Evolutionary conservation across 83 land plant species (phyloP), one percentile per base, ranked within the genome.

Genomic region (Picea abies): DNA sequence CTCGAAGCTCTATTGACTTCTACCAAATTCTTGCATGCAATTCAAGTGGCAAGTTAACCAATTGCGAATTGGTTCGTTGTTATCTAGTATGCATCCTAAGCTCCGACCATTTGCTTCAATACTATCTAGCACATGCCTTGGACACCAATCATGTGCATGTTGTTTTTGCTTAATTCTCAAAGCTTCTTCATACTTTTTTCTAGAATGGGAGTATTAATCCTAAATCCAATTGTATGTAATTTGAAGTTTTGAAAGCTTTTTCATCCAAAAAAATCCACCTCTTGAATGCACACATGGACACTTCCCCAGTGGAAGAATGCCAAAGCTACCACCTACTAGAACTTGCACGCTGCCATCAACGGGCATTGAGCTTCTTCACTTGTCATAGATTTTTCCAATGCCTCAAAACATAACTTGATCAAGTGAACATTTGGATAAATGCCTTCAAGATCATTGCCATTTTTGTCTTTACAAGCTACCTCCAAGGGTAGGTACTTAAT

Each of bases 291-390:
- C 96, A 94, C 96, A 72, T 92, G 90, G 44, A 94, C 94, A 89
- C 92, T 94, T 25, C 96, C 96, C 96, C 96, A 94, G 69, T 94
- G 92, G 78, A 94, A 92, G 83, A 89, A 94, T 16, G 94, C 96
- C 64, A 94, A 82, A 14, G 96, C 96, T 70, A 91, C 94, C 29
- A 94, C 94, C 80, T 94, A 94, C 83, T 92, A 92, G 80, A 94
- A 94, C 85, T 94, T 94, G 41, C 81, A 52, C 2, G 91, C 94
- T 80, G 96, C 94, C 86, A 88, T 86, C 41, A 94, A 94, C n/a
- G 92, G 91, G 41, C 15, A 76, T 78, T 94, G 96, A 20, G 94
- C 94, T 81, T 94, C 94, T 86, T 94, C 96, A 79, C 94, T 92
- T 4, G 91, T 90, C 25, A 90, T 92, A 23, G 94, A 85, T 80